A percentile compares a stretch with the other conserved stretches of the same genome.
These are phyloP conservation scores for Noccaea caerulescens DNA, from an alignment of 345 rosid genomes.

Conservation along the genomic window DNA sequence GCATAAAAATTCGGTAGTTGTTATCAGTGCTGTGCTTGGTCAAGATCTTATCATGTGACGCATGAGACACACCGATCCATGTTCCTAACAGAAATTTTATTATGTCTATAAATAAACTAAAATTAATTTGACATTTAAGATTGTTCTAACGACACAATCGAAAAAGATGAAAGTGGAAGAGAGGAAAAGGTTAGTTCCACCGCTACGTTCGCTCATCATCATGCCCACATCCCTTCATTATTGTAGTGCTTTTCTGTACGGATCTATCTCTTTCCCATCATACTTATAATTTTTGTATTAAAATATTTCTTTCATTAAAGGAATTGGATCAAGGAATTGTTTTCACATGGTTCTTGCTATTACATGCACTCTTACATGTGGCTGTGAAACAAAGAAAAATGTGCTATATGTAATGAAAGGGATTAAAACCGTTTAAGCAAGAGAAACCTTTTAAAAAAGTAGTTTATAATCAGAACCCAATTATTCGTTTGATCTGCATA, in stretches of 20 bases:
- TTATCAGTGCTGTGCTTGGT: conserved; percentile 29
- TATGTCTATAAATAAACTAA: neutral
- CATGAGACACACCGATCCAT: conserved; percentile 26
- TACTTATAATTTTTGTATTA: neutral
- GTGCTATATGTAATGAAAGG: too few species aligned
- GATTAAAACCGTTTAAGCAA: too few species aligned
- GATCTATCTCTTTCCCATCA: conserved; percentile 27
- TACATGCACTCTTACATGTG: too few species aligned
- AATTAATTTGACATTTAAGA: conserved; percentile 12
- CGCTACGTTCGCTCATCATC: conserved; percentile 25
- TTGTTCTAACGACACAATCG: conserved; percentile 1
- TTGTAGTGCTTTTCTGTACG: conserved; percentile 22
- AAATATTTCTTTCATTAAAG: neutral
- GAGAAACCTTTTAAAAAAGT: too few species aligned
- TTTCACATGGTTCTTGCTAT: too few species aligned
- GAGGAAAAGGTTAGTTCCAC: conserved; percentile 15
- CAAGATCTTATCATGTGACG: conserved; percentile 35
- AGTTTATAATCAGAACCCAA: too few species aligned
- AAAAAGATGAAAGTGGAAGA: neutral
- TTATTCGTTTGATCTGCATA: too few species aligned
- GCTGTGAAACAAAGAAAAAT: too few species aligned
- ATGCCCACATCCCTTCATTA: conserved; percentile 29
- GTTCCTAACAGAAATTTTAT: conserved; percentile 8
- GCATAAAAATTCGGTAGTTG: conserved; percentile 17
- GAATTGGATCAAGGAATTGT: too few species aligned